Evolutionary conservation across 495 filamentous ascomycete genomes (phyloP).

Genomic region (Extremus antarcticus): DNA sequence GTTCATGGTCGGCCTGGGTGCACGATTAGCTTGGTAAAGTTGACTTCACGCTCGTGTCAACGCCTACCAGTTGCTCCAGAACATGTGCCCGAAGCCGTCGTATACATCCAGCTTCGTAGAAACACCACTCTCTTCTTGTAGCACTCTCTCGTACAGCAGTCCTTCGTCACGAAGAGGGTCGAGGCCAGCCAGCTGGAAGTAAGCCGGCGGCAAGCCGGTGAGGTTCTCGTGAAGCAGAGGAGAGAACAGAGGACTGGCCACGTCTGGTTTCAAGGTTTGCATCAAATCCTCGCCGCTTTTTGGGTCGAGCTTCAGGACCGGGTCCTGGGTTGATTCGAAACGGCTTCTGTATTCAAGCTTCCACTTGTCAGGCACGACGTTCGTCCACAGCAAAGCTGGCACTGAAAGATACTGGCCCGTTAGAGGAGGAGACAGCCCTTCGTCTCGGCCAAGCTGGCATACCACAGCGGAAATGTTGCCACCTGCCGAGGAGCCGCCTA

Average conservation of each 20-base stretch:
- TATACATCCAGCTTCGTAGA: constrained; percentile 34
- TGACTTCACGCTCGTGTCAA: too few relatives aligned
- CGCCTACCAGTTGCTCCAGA: constrained; percentile 19
- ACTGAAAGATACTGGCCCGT: constrained; percentile 38
- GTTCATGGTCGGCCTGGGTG: constrained; percentile 14
- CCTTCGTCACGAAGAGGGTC: constrained; percentile 32
- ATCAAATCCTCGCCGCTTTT: constrained; percentile 7
- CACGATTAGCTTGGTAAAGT: too few relatives aligned
- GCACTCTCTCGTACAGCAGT: constrained; percentile 23
- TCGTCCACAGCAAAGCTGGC: constrained; percentile 11
- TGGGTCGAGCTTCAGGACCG: constrained; percentile 1
- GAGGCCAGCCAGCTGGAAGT: constrained; percentile 31
- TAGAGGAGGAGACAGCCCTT: constrained; percentile 33
- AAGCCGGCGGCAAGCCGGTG: constrained; percentile 25
- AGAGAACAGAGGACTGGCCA: constrained; percentile 6
- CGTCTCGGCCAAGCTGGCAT: constrained; percentile 33
- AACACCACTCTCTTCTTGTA: constrained; percentile 26
- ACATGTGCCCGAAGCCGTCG: constrained; percentile 35
- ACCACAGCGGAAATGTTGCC: constrained; percentile 37
- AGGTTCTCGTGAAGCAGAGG: constrained; percentile 12
- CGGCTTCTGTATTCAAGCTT: constrained; percentile 25
- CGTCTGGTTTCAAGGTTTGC: constrained; percentile 5
- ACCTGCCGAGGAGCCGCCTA: constrained; percentile 43
- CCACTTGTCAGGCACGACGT: constrained; percentile 22
- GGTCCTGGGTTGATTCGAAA: constrained; percentile 22